These are phyloP conservation scores for Aulographum hederae DNA, from an alignment of 2,329 filamentous ascomycete genomes.

Conservation along the genomic window DNA sequence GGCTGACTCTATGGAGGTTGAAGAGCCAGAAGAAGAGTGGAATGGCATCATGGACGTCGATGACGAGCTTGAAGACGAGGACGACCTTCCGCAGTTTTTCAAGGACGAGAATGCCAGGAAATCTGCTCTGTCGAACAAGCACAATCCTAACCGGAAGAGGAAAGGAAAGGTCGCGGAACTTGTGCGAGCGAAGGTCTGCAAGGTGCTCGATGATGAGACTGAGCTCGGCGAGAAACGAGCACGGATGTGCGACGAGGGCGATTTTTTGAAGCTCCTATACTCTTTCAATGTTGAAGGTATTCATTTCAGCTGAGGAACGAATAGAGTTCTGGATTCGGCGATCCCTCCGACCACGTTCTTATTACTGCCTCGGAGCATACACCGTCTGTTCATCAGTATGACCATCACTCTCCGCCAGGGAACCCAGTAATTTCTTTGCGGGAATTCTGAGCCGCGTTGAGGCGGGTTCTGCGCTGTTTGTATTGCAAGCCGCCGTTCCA, in stretches of 20 bases:
- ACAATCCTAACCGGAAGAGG: constrained; percentile 43
- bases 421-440: too few species aligned
- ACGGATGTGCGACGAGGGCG: constrained; percentile 78
- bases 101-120: constrained; percentile 39
- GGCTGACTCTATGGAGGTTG: constrained; percentile 26
- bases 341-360: too few species aligned
- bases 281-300: constrained; percentile 87
- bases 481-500: too few species aligned
- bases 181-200: constrained; percentile 72
- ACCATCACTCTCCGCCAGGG: too few species aligned
- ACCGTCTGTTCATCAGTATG: too few species aligned
- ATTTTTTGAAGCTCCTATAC: constrained; percentile 66
- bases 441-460: too few species aligned
- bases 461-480: too few species aligned
- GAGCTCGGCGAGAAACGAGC: constrained; percentile 65
- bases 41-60: constrained; percentile 34
- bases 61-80: constrained; percentile 38
- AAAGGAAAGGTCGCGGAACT: constrained; percentile 66
- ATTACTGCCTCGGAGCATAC: too few species aligned
- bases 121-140: constrained; percentile 36
- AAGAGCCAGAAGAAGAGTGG: constrained; percentile 26
- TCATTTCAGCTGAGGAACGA: constrained; percentile 70
- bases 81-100: constrained; percentile 73
- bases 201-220: constrained; percentile 67
- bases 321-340: too few species aligned